Conservation (phyloP, 345 rosid species). For the sweet orange (Citrus sinensis) region DVS_A1.0 CM039163.1:49570501-49571000, state of each 20-base stretch:
- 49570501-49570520: too few relatives aligned
- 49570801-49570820: not conserved
- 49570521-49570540: too few relatives aligned
- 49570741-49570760: constrained; percentile 20
- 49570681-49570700: too few relatives aligned
- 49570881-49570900: not conserved
- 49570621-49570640: not conserved
- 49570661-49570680: not conserved
- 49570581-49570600: constrained; percentile 10
- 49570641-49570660: not conserved
- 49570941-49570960: constrained; percentile 20
- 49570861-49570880: not conserved
- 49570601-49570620: too few relatives aligned
- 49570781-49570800: not conserved
- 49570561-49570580: not conserved
- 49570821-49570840: too few relatives aligned
- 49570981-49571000: not conserved
- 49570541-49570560: not conserved
- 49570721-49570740: constrained; percentile 20
- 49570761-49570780: not conserved
- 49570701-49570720: constrained; percentile 33
- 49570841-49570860: not conserved
- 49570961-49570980: constrained; percentile 10
- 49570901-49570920: constrained; percentile 21
- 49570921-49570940: constrained; percentile 1